These are phyloP conservation scores for Penicillium argentinense DNA, from an alignment of 495 filamentous ascomycete genomes.

Conservation along the genomic window DNA sequence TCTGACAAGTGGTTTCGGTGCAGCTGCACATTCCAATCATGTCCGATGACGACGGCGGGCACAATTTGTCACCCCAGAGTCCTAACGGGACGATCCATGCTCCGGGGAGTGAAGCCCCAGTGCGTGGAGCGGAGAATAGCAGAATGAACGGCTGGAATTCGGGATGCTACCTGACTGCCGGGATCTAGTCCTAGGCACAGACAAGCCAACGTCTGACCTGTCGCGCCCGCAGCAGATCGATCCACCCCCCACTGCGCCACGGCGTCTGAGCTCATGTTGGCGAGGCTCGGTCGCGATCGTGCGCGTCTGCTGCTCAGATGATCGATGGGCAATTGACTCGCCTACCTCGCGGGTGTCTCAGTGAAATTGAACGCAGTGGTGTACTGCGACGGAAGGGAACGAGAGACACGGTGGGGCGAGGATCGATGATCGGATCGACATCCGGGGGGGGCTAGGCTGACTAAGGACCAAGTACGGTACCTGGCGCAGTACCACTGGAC, in stretches of 20 bases:
- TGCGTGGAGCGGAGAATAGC: slow-evolving; percentile 15
- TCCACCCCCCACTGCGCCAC: no score
- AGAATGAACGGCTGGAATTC: slow-evolving; percentile 14
- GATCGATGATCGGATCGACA: slow-evolving; percentile 2
- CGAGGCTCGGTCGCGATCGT: no score
- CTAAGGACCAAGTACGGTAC: no score
- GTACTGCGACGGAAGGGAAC: not conserved
- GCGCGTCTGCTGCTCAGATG: no score
- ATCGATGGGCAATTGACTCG: no score
- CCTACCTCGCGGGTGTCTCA: not conserved
- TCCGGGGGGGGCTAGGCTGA: not conserved
- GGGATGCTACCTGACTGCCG: slow-evolving; percentile 13
- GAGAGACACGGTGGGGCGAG: not conserved
- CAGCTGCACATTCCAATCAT: slow-evolving; percentile 20
- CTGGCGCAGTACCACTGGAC: not conserved
- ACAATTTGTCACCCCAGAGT: slow-evolving; percentile 14
- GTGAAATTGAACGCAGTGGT: not conserved
- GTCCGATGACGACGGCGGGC: slow-evolving; percentile 11
- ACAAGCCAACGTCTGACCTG: slow-evolving; percentile 1
- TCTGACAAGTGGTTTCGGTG: not conserved
- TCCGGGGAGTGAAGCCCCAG: not conserved
- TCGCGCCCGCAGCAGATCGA: not conserved
- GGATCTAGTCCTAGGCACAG: not conserved
- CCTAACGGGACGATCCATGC: slow-evolving; percentile 4
- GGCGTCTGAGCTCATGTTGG: not conserved